These are phyloP conservation scores for Chenopodium berlandieri DNA, from an alignment of 148 eudicot genomes.

Conservation along the genomic window DNA sequence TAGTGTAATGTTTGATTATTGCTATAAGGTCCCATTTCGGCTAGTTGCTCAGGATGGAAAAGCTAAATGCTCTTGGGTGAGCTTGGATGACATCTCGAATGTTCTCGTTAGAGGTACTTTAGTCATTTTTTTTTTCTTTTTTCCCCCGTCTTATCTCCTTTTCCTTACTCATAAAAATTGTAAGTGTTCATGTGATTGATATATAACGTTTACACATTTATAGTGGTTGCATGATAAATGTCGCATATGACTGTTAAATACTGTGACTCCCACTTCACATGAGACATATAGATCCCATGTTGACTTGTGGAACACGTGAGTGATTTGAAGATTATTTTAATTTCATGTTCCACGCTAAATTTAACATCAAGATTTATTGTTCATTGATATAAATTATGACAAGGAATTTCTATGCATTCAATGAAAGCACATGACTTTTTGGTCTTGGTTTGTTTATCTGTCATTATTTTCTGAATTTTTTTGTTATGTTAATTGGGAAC, in stretches of 20 bases:
- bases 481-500: constrained; percentile 1
- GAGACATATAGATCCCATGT: neutral
- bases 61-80: constrained; percentile 90
- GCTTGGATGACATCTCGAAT: constrained; percentile 76
- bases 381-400: neutral
- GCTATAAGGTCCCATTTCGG: constrained; percentile 78
- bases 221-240: neutral
- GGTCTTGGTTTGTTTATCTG: neutral
- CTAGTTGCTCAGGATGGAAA: constrained; percentile 98
- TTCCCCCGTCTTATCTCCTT: neutral
- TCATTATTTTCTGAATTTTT: neutral
- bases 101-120: constrained; percentile 66
- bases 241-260: neutral
- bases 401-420: neutral
- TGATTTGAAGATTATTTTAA: neutral
- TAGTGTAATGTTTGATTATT: constrained; percentile 13
- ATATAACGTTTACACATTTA: no score
- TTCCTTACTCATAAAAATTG: neutral
- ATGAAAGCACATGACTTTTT: neutral
- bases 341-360: neutral
- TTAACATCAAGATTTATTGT: neutral
- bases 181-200: neutral
- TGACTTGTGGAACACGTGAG: neutral
- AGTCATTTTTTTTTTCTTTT: neutral
- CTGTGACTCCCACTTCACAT: neutral